Evolutionary conservation across 2,329 filamentous ascomycete genomes (phyloP).

Genomic region (Blastomyces silverae): DNA sequence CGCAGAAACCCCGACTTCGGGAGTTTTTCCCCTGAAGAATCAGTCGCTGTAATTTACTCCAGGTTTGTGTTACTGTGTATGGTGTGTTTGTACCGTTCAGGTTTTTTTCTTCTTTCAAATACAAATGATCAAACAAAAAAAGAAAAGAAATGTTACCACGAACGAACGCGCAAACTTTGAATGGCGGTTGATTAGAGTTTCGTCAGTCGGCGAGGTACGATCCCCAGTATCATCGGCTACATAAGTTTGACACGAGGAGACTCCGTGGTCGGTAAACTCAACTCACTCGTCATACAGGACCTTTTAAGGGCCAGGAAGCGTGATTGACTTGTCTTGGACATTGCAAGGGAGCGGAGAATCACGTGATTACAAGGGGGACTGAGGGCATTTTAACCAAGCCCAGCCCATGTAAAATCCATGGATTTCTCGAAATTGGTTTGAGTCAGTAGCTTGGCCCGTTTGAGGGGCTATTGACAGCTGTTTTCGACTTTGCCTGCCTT

Average conservation of each 20-base stretch:
- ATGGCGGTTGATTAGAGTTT: background rate
- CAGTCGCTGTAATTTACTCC: background rate
- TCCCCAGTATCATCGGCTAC: background rate
- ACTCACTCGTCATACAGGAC: background rate
- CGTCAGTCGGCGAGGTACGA: background rate
- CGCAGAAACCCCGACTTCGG: no score
- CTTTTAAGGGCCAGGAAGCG: background rate
- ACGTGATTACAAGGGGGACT: background rate
- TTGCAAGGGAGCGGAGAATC: background rate
- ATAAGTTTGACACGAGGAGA: background rate
- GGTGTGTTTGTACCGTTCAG: background rate
- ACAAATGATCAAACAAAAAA: background rate
- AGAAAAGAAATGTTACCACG: background rate
- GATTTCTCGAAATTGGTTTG: background rate
- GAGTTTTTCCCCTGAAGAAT: slow-evolving; percentile 5
- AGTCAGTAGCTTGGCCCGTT: background rate
- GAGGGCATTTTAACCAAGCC: background rate
- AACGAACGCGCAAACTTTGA: background rate
- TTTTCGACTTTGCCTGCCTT: background rate
- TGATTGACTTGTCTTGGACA: background rate
- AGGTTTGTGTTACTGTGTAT: background rate
- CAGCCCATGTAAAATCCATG: background rate
- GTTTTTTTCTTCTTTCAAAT: no score
- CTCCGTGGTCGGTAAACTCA: background rate
- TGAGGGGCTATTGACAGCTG: background rate